A percentile compares a stretch with the other conserved stretches of the same genome.
These are phyloP conservation scores for Chlorella sp. DNA, from an alignment of 139 green algal genomes.

Conservation along the genomic window DNA sequence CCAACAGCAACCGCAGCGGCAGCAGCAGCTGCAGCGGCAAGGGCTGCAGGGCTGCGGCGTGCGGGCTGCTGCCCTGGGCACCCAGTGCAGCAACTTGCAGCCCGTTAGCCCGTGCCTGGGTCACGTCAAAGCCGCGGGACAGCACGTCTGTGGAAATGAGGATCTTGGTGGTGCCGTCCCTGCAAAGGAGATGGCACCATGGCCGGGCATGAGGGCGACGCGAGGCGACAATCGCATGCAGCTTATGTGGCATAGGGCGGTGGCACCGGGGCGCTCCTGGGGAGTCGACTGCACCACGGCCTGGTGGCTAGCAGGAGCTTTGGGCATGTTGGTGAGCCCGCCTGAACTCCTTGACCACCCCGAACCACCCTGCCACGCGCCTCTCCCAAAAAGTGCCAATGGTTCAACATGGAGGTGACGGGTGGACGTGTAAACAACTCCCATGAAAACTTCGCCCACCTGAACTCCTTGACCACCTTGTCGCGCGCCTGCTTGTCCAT, in stretches of 20 bases:
- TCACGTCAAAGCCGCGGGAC: conserved; percentile 96
- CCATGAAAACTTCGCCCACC: too few species aligned
- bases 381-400: background rate
- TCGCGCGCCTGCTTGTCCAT: conserved; percentile 88
- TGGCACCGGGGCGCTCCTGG: too few species aligned
- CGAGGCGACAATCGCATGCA: too few species aligned
- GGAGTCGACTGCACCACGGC: too few species aligned
- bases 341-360: too few species aligned
- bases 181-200: too few species aligned
- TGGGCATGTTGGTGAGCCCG: too few species aligned
- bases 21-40: background rate
- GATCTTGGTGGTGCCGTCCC: conserved; percentile 92
- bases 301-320: too few species aligned
- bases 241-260: too few species aligned
- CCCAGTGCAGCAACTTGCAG: too few species aligned
- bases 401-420: background rate
- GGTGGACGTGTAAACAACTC: background rate
- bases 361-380: background rate
- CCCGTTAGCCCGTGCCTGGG: conserved; percentile 62
- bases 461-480: conserved; percentile 92
- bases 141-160: conserved; percentile 98
- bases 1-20: too few species aligned
- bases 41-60: background rate
- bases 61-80: background rate
- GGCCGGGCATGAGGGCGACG: too few species aligned